phyloP scores from a whole-genome alignment of 2,329 filamentous ascomycete genomes.

The Aspergillus vadensis region DNA sequence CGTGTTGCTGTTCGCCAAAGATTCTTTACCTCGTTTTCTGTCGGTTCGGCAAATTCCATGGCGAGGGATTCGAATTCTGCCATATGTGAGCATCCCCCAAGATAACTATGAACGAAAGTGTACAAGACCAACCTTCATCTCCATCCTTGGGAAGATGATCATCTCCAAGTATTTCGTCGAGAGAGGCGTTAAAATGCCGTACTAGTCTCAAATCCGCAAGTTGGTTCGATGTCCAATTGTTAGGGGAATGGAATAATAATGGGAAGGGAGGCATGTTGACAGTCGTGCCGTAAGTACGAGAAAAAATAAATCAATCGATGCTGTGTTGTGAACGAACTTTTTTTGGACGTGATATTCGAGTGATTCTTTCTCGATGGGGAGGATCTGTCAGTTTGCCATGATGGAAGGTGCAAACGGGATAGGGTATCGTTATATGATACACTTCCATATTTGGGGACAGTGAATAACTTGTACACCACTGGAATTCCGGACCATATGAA shows the following conservation, averaged over 20 bases:
- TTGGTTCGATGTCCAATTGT: not conserved
- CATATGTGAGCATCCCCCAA: not conserved
- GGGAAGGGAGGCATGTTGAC: not conserved
- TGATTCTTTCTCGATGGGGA: too few relatives aligned
- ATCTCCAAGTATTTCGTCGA: not conserved
- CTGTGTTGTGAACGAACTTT: too few relatives aligned
- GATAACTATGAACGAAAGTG: not conserved
- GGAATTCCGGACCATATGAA: too few relatives aligned
- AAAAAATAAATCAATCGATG: too few relatives aligned
- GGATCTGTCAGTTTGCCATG: too few relatives aligned
- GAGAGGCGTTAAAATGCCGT: not conserved
- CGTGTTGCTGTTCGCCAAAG: not conserved
- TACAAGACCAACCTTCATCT: not conserved
- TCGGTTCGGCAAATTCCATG: not conserved
- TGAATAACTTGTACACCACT: too few relatives aligned
- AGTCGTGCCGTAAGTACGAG: too few relatives aligned
- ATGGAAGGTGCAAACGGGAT: too few relatives aligned
- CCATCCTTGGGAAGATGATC: not conserved
- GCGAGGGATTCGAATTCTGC: not conserved
- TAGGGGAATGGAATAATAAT: not conserved
- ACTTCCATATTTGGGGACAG: too few relatives aligned
- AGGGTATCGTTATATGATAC: too few relatives aligned
- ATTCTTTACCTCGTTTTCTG: not conserved
- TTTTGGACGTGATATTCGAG: too few relatives aligned
- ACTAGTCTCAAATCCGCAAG: not conserved